A percentile compares a stretch with the other conserved stretches of the same genome.
Conservation (phyloP, 345 rosid genomes). For the Firmiana major region DNA sequence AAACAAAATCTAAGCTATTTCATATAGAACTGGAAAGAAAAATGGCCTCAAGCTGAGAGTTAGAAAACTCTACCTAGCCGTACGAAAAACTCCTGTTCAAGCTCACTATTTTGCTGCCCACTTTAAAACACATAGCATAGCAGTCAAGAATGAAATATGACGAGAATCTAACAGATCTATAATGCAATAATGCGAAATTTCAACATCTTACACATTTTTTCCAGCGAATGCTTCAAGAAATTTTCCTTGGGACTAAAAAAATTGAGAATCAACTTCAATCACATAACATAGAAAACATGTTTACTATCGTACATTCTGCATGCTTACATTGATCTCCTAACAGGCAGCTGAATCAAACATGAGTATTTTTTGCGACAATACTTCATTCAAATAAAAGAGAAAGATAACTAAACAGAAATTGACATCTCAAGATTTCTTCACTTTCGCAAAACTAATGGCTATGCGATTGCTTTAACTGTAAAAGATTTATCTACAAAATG, state of each 20-base stretch:
- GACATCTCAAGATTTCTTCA: slow-evolving; percentile 20
- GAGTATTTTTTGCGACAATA: neutral
- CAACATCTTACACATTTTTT: neutral
- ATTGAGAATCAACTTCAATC: neutral
- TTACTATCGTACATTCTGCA: neutral
- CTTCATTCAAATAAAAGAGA: neutral
- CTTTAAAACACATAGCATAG: neutral
- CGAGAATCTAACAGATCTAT: neutral
- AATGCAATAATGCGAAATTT: neutral
- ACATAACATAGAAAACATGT: neutral
- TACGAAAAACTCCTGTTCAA: no score
- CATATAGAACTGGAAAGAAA: no score
- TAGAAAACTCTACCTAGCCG: no score
- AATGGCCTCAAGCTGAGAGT: no score
- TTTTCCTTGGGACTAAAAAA: neutral
- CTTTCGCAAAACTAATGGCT: slow-evolving; percentile 1
- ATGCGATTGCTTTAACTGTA: slow-evolving; percentile 11
- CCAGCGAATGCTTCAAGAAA: neutral
- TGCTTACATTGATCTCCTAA: neutral
- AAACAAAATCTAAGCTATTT: no score
- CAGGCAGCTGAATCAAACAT: neutral
- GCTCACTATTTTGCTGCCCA: no score
- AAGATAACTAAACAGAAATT: slow-evolving; percentile 7
- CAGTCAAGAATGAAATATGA: neutral
- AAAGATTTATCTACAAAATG: slow-evolving; percentile 36